These are phyloP conservation scores for Trichoderma asperellum DNA, from an alignment of 2,329 filamentous ascomycete genomes.

Conservation along the genomic window DNA sequence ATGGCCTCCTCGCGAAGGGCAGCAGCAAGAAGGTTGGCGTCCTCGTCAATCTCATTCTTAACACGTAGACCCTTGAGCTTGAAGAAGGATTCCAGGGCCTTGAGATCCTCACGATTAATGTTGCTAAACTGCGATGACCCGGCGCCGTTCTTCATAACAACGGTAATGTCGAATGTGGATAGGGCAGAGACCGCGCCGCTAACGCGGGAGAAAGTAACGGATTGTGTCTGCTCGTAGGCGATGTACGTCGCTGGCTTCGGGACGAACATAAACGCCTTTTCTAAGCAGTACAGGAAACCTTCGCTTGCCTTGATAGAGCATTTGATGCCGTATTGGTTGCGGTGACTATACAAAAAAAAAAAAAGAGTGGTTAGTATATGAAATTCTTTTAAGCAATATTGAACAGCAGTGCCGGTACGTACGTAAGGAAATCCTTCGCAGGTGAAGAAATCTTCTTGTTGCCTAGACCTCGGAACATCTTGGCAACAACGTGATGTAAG, in stretches of 20 bases:
- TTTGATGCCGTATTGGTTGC: slow-evolving; percentile 93
- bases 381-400: neutral
- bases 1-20: slow-evolving; percentile 84
- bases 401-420: slow-evolving; percentile 36
- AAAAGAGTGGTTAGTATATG: neutral
- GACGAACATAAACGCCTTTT: slow-evolving; percentile 99
- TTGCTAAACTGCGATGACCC: slow-evolving; percentile 97
- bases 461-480: slow-evolving; percentile 91
- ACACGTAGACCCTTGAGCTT: slow-evolving; percentile 92
- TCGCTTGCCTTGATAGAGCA: slow-evolving; percentile 99
- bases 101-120: slow-evolving; percentile 97
- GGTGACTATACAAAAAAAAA: slow-evolving; percentile 61
- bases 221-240: slow-evolving; percentile 87
- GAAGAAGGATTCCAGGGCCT: slow-evolving; percentile 96
- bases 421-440: slow-evolving; percentile 89
- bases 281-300: slow-evolving; percentile 93
- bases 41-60: slow-evolving; percentile 98
- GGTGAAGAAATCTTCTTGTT: slow-evolving; percentile 95
- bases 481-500: slow-evolving; percentile 88
- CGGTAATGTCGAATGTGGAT: slow-evolving; percentile 95
- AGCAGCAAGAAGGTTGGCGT: slow-evolving; percentile 77
- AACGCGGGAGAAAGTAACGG: slow-evolving; percentile 93
- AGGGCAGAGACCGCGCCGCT: slow-evolving; percentile 91
- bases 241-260: slow-evolving; percentile 98
- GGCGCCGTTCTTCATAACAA: slow-evolving; percentile 83